Percentiles rank a stretch among this genome's conserved stretches.
phyloP scores from a whole-genome alignment of 2,329 filamentous ascomycete species.

The Aspergillus caelatus region DNA sequence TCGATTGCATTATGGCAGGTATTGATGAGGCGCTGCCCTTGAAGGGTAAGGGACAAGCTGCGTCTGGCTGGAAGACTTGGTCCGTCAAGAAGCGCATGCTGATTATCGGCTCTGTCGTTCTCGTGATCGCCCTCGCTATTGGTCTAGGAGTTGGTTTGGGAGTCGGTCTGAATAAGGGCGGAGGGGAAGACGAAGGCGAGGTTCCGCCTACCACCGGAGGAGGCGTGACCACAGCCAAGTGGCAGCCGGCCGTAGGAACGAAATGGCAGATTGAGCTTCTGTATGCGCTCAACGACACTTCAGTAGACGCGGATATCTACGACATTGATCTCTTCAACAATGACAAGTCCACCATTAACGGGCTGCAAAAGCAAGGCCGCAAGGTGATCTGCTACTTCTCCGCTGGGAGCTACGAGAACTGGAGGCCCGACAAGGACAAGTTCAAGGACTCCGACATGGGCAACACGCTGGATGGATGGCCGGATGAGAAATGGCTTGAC shows the following conservation, averaged over 20 bases:
- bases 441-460: slow-evolving; percentile 63
- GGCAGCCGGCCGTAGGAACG: slow-evolving; percentile 57
- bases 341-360: slow-evolving; percentile 48
- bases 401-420: slow-evolving; percentile 69
- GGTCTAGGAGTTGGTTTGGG: slow-evolving; percentile 63
- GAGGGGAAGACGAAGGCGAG: slow-evolving; percentile 29
- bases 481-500: slow-evolving; percentile 68
- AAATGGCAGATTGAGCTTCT: slow-evolving; percentile 66
- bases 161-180: slow-evolving; percentile 52
- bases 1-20: slow-evolving; percentile 8
- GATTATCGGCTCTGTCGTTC: slow-evolving; percentile 23
- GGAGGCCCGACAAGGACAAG: slow-evolving; percentile 59
- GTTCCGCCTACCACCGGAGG: slow-evolving; percentile 11
- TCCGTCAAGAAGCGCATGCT: slow-evolving; percentile 38
- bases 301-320: slow-evolving; percentile 58
- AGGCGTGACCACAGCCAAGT: slow-evolving; percentile 39
- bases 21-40: slow-evolving; percentile 14
- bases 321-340: slow-evolving; percentile 65
- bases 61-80: slow-evolving; percentile 31
- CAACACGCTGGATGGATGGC: slow-evolving; percentile 63
- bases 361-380: slow-evolving; percentile 55
- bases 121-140: slow-evolving; percentile 51
- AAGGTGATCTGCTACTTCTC: slow-evolving; percentile 77
- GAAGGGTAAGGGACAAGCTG: slow-evolving; percentile 24
- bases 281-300: slow-evolving; percentile 44